These are phyloP conservation scores for Eucalyptus regnans DNA, from an alignment of 345 rosid genomes.

Conservation along the genomic window DNA sequence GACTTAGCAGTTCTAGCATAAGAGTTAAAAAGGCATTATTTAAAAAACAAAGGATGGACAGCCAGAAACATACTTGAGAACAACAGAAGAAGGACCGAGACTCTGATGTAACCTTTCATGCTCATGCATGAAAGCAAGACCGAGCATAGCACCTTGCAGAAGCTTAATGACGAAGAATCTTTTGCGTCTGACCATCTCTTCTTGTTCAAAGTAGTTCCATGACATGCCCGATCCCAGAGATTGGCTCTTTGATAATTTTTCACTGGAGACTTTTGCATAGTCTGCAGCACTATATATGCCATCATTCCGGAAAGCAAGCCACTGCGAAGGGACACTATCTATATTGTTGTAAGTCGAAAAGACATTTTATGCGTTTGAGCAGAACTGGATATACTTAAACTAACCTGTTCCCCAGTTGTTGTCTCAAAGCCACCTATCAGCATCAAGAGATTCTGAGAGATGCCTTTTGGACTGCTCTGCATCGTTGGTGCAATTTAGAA, in stretches of 20 bases:
- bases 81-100: slow-evolving; percentile 87
- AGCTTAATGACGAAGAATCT: slow-evolving; percentile 47
- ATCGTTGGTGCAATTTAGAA: not conserved
- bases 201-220: slow-evolving; percentile 61
- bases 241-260: slow-evolving; percentile 34
- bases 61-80: slow-evolving; percentile 58
- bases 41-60: not conserved
- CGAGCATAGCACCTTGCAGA: slow-evolving; percentile 66
- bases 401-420: slow-evolving; percentile 82
- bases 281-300: slow-evolving; percentile 88
- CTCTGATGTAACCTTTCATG: slow-evolving; percentile 93
- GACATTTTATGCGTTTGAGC: not conserved
- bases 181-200: slow-evolving; percentile 36
- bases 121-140: slow-evolving; percentile 80
- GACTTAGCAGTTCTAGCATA: not conserved
- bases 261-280: slow-evolving; percentile 54
- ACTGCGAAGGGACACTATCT: slow-evolving; percentile 29
- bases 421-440: slow-evolving; percentile 95
- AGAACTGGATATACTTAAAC: not conserved
- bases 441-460: slow-evolving; percentile 48
- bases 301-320: slow-evolving; percentile 85
- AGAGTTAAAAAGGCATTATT: not conserved
- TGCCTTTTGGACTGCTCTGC: slow-evolving; percentile 52
- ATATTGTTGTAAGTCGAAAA: not conserved
- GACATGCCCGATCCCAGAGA: slow-evolving; percentile 13